Percentiles rank a stretch among this genome's conserved stretches.
These are phyloP conservation scores for Emergomyces africanus DNA, from an alignment of 2,329 filamentous ascomycete species.

Conservation along the genomic window DNA sequence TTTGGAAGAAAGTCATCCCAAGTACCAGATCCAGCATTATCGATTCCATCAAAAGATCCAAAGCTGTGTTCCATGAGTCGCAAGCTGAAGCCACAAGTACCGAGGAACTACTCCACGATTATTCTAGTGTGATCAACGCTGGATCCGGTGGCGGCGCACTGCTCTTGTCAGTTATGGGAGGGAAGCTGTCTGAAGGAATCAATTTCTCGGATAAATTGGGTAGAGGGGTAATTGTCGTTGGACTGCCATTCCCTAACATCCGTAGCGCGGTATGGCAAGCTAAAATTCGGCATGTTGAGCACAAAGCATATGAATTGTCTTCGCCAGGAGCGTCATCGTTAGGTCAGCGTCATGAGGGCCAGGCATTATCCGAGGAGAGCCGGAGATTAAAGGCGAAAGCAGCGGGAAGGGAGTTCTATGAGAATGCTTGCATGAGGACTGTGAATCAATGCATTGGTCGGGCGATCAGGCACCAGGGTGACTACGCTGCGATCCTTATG, in stretches of 20 bases:
- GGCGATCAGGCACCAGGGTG: conserved; percentile 73
- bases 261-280: conserved; percentile 86
- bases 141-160: conserved; percentile 55
- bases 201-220: conserved; percentile 91
- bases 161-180: conserved; percentile 81
- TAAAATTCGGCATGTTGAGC: conserved; percentile 74
- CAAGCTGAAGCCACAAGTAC: conserved; percentile 32
- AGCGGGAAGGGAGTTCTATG: conserved; percentile 66
- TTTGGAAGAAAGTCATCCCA: conserved; percentile 42
- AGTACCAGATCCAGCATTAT: conserved; percentile 19
- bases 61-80: conserved; percentile 41
- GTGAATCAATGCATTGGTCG: conserved; percentile 95
- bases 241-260: conserved; percentile 84
- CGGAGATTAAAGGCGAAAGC: conserved; percentile 28
- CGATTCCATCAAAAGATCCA: conserved; percentile 21
- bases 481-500: conserved; percentile 85
- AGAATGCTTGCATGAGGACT: conserved; percentile 91
- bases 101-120: conserved; percentile 62
- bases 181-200: conserved; percentile 93
- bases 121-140: conserved; percentile 52
- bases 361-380: conserved; percentile 12
- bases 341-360: conserved; percentile 12
- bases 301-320: conserved; percentile 31
- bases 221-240: conserved; percentile 80
- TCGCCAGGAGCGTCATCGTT: background rate